Evolutionary conservation across 768 basidiomycete species (phyloP), one percentile per base, ranked within the genome.

Genomic region (Lactifluus subvellereus): DNA sequence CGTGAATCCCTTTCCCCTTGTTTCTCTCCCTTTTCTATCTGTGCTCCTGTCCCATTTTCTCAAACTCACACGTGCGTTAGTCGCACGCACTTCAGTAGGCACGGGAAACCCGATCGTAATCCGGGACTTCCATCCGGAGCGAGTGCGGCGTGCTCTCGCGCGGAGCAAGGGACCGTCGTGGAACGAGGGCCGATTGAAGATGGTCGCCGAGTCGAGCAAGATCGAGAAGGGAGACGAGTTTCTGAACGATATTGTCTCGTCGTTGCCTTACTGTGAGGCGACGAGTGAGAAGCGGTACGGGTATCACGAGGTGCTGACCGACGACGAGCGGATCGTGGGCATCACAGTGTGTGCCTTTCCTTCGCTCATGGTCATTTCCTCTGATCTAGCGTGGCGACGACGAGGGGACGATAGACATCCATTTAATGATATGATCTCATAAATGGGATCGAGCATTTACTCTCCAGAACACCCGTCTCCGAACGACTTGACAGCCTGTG

Each of bases 251-350:
- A 60, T 64, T 18, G 43, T 64, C 40, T 64, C 62, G 0, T 64
- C 53, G 30, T 33, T 60, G 32, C 62, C 62, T 37, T 64, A 64
- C 33, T 60, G 58, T 48, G 62, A 64, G 40, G 62, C 48, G 47
- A 60, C 58, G 47, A 64, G 57, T 58, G 62, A 64, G 48, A 64
- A 64, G 45, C 58, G 62, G 18, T 64, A 64, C 32, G 62, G 62
- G 18, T 64, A 64, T 38, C 62, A 64, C 54, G 57, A 64, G n/a
- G 49, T 64, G 9, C 22, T 64, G 6, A 55, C 60, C 8, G 62
- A 64, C 14, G 62, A 64, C 6, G 62, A 64, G 42, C 62, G 62
- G 11, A 55, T 64, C 4, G 62, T 64, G 38, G 62, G 62, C 32
- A 64, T 64, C 40, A 64, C 62, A 48, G 62, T 64, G n/a, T 11